Conservation (phyloP, 139 green algal species). For the Diplosphaera chodatii region DNA sequence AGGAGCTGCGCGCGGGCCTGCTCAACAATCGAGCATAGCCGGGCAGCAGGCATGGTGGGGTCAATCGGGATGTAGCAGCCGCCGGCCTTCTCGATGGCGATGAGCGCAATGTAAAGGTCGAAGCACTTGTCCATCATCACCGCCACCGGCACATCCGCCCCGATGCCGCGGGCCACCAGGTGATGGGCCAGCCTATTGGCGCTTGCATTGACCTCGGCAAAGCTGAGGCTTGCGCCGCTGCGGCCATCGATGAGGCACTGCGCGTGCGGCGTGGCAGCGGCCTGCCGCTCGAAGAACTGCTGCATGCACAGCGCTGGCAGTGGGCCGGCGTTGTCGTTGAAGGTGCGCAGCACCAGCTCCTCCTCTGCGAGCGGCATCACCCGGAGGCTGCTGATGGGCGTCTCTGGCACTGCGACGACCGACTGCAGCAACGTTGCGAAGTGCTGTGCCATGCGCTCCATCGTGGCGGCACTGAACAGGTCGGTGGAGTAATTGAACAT, state of each 20-base stretch:
- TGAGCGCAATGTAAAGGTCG: slow-evolving; percentile 31
- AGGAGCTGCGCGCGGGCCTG: neutral
- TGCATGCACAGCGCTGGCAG: slow-evolving; percentile 7
- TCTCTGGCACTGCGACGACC: neutral
- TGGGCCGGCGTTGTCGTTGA: neutral
- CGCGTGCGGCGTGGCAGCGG: slow-evolving; percentile 8
- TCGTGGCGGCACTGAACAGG: neutral
- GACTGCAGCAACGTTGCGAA: neutral
- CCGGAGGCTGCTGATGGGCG: neutral
- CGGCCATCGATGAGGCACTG: slow-evolving; percentile 11
- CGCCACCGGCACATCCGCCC: slow-evolving; percentile 17
- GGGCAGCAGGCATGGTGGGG: slow-evolving; percentile 26
- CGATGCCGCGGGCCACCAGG: slow-evolving; percentile 11
- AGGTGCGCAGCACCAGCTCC: slow-evolving; percentile 1
- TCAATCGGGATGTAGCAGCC: slow-evolving; percentile 39
- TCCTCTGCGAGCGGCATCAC: neutral
- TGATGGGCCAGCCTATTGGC: slow-evolving; percentile 29
- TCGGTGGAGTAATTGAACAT: neutral
- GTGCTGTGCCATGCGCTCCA: neutral
- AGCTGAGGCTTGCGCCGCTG: slow-evolving; percentile 3
- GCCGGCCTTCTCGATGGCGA: slow-evolving; percentile 20
- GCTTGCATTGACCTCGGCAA: slow-evolving; percentile 14
- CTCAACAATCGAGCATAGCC: slow-evolving; percentile 2
- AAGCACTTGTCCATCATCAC: slow-evolving; percentile 34
- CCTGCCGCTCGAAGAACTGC: slow-evolving; percentile 17